phyloP scores from a whole-genome alignment of 2,329 filamentous ascomycete species.

The Lecanicillium sp. region DNA sequence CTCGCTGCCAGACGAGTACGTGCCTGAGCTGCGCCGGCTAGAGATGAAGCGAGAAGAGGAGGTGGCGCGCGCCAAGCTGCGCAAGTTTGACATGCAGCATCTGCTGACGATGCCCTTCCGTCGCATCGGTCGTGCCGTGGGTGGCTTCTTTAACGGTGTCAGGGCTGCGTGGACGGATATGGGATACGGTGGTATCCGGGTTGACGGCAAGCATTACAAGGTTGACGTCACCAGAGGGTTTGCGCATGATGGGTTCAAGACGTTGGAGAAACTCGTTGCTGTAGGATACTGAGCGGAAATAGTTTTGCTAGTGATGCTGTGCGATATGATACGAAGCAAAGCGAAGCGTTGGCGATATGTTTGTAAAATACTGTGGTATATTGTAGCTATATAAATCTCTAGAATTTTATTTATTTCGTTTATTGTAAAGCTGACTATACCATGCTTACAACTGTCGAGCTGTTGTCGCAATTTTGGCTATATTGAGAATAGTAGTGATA shows the following conservation, averaged over 20 bases:
- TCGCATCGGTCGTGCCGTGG: slow-evolving; percentile 33
- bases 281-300: slow-evolving; percentile 13
- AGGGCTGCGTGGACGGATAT: slow-evolving; percentile 45
- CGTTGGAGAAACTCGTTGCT: slow-evolving; percentile 46
- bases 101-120: slow-evolving; percentile 51
- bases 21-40: slow-evolving; percentile 24
- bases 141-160: slow-evolving; percentile 34
- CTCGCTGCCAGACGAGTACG: slow-evolving; percentile 27
- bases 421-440: no score
- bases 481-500: no score
- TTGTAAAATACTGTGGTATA: no score
- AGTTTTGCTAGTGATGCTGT: not conserved
- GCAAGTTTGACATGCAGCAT: slow-evolving; percentile 45
- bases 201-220: slow-evolving; percentile 43
- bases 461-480: no score
- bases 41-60: slow-evolving; percentile 27
- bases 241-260: slow-evolving; percentile 49
- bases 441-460: no score
- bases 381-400: no score
- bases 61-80: slow-evolving; percentile 26
- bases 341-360: no score
- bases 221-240: slow-evolving; percentile 49
- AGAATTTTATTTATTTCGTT: no score
- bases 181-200: slow-evolving; percentile 43
- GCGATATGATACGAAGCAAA: not conserved